These are phyloP conservation scores for Jimgerdemannia flammicorona DNA, from an alignment of 192 early-diverging fungal species.

Conservation along the genomic window DNA sequence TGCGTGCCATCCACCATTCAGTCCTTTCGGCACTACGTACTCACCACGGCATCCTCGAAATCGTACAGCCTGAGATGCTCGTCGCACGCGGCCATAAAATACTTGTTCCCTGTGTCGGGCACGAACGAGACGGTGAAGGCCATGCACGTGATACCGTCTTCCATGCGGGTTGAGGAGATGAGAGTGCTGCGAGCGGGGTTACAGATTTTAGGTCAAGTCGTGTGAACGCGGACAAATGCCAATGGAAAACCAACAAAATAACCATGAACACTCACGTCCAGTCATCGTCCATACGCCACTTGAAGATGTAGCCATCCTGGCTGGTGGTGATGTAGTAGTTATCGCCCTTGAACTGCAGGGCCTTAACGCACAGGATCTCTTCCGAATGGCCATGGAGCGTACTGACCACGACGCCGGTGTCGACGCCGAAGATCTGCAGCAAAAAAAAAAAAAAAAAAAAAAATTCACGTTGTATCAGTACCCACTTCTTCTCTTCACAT, in stretches of 20 bases:
- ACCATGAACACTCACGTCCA: slow-evolving; percentile 57
- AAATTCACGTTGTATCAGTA: neutral
- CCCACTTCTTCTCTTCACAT: too few relatives aligned
- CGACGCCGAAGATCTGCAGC: slow-evolving; percentile 70
- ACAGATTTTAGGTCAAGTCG: neutral
- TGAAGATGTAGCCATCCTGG: slow-evolving; percentile 92
- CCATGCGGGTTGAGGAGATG: slow-evolving; percentile 60
- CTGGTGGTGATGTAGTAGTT: slow-evolving; percentile 87
- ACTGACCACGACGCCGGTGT: slow-evolving; percentile 76
- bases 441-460: slow-evolving; percentile 5
- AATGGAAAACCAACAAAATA: neutral
- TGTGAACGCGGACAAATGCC: neutral
- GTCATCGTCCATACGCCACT: slow-evolving; percentile 81
- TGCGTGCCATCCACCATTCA: too few relatives aligned
- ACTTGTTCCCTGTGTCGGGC: slow-evolving; percentile 90
- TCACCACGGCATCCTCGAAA: slow-evolving; percentile 72
- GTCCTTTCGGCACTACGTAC: neutral
- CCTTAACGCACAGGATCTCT: slow-evolving; percentile 83
- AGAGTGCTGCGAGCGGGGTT: slow-evolving; percentile 39
- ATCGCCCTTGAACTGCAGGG: slow-evolving; percentile 69
- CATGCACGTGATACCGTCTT: slow-evolving; percentile 90
- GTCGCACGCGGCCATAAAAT: slow-evolving; percentile 88
- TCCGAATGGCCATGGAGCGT: slow-evolving; percentile 82
- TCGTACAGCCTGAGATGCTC: slow-evolving; percentile 88
- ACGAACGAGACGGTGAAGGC: slow-evolving; percentile 93